Conservation (phyloP, 2,329 filamentous ascomycete genomes). For the Colletotrichum musicola region DNA sequence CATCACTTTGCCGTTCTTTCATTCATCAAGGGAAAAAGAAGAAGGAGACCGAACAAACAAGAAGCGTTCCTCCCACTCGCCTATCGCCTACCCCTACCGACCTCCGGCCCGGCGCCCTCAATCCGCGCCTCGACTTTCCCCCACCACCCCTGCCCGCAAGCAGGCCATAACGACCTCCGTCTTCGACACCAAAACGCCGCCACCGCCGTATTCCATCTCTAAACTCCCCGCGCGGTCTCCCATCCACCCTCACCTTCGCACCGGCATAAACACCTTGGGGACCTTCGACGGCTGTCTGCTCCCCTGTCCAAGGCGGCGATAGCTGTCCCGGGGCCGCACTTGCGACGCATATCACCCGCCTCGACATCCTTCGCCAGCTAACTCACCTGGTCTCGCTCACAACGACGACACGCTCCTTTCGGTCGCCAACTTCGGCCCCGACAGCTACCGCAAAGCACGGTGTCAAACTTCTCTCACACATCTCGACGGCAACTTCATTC, state of each 20-base stretch:
- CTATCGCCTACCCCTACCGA: constrained; percentile 12
- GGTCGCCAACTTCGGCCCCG: constrained; percentile 31
- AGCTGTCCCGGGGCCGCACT: constrained; percentile 37
- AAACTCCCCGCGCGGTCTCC: constrained; percentile 30
- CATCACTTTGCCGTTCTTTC: constrained; percentile 26
- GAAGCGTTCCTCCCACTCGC: constrained; percentile 1
- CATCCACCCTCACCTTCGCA: constrained; percentile 1
- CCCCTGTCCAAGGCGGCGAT: constrained; percentile 34
- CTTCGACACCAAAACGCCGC: constrained; percentile 33
- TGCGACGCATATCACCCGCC: constrained; percentile 26
- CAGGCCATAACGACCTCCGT: constrained; percentile 36
- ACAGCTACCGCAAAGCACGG: constrained; percentile 25
- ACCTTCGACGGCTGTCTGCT: constrained; percentile 14
- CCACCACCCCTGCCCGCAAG: constrained; percentile 21
- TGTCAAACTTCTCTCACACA: background rate
- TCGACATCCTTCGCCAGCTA: background rate
- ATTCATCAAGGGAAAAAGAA: constrained; percentile 15
- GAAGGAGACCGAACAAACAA: background rate
- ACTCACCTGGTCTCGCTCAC: constrained; percentile 9
- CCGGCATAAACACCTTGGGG: background rate
- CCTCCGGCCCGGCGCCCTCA: constrained; percentile 13
- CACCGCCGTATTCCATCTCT: constrained; percentile 26
- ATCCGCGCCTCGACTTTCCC: constrained; percentile 19
- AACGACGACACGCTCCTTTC: background rate
- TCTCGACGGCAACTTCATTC: background rate